phyloP scores from a whole-genome alignment of 2,329 filamentous ascomycete genomes.

The Penicillium fuscoglaucum region DNA sequence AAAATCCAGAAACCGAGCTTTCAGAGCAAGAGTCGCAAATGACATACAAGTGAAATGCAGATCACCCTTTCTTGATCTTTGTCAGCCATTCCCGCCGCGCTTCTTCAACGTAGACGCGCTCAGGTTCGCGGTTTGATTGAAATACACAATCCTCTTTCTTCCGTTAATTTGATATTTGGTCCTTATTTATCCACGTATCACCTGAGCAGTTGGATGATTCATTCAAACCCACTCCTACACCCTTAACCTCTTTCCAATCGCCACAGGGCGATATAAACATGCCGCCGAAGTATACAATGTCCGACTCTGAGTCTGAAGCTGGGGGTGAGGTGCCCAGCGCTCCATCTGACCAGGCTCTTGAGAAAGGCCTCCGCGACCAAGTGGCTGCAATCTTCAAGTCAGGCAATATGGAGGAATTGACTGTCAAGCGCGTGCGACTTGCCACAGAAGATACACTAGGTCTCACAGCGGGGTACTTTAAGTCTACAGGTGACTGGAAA shows the following conservation, averaged over 20 bases:
- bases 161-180: background rate
- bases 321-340: constrained; percentile 14
- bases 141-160: background rate
- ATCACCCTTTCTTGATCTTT: background rate
- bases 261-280: constrained; percentile 19
- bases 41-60: background rate
- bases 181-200: background rate
- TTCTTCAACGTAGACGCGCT: constrained; percentile 3
- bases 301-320: constrained; percentile 32
- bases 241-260: background rate
- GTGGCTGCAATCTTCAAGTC: constrained; percentile 39
- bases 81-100: constrained; percentile 14
- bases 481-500: constrained; percentile 56
- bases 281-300: constrained; percentile 35
- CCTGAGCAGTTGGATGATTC: background rate
- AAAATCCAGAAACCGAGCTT: background rate
- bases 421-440: constrained; percentile 57
- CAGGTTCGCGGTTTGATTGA: background rate
- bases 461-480: constrained; percentile 58
- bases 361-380: constrained; percentile 40
- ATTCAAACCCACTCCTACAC: background rate
- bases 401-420: constrained; percentile 53
- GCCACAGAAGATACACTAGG: constrained; percentile 54
- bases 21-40: background rate
- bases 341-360: constrained; percentile 39